Evolutionary conservation across 345 rosid species (phyloP), one percentile per base, ranked within the genome.

Genomic region (Tarenaya hassleriana): DNA sequence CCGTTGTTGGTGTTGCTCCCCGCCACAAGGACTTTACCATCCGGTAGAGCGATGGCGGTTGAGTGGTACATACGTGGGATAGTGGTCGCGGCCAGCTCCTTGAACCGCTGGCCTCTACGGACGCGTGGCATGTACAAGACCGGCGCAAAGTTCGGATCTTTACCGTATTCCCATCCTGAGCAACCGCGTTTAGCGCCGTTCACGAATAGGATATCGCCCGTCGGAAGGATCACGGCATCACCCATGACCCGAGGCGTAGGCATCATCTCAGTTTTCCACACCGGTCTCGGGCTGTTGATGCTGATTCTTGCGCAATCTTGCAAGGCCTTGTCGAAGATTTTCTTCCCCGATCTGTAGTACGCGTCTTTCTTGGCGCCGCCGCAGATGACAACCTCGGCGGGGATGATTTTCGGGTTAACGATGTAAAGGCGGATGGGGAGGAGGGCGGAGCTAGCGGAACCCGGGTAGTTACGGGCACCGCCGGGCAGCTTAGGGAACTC

Each of bases 21-120:
- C 0, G 65, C 78, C 1, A 80, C 63, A 0, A 77, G 62, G 18
- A 80, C 14, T 61, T 58, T 72, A 0, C 70, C 75, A 10, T 80
- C 83, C 0, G 82, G 80, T 1, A 80, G 59, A 0, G 77, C 17
- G 1, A 38, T 69, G 7, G 69, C 55, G 10, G 70, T 14, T 12
- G 86, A 77, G 47, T 80, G 80, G 51, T 80, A 77, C 80, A 77
- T 68, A 44, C 83, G 76, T 7, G 83, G 45, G n/a, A 80, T 77
- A 3, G 8, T 34, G 0, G 69, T 24, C 1, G 77, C 19, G 2
- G 60, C 50, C 9, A 77, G 56, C 13, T 58, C 76, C 3, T 15
- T 55, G 4, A 77, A 72, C 37, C 77, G 19, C n/a, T 18, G 43
- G 6, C 0, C 62, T 16, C 27, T 17, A 1, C 17, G 52, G 16